Evolutionary conservation across 192 early-diverging fungal genomes (phyloP), one percentile per base, ranked within the genome.

Genomic region (Spinellus fusiger): DNA sequence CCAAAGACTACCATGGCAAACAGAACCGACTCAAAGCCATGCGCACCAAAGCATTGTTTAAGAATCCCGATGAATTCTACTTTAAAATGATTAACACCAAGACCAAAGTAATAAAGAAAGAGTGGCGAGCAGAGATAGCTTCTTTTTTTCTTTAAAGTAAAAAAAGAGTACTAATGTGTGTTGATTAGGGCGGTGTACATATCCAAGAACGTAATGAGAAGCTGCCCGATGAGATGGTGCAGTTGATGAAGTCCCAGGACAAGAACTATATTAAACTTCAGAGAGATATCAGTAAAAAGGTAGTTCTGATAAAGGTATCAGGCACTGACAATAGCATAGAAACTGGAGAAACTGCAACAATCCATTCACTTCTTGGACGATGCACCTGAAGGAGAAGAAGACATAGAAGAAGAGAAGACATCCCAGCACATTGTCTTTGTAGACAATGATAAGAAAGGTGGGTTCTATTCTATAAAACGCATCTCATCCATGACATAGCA

Each of bases 1-100:
- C 96, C 13, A 73, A 74, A 61, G 93, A 99, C 71, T 96, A 85
- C 76, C 85, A 91, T 65, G 76, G 71, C 15, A 96, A 99, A 74
- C 84, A 96, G 76, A 81, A 89, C 44, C 75, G 84, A 37, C 78
- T 99, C 54, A 92, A 90, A 78, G 80, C 85, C 23, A 78, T 99
- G 70, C 80, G 84, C 28, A 83, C 91, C 66, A 95, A 94, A 66
- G 96, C 96, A 3, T 73, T 84, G 13, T 77, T 84, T 55, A 77
- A 86, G 64, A 99, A 99, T 76, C 93, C 91, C 3, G 96, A 99
- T 71, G 96, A 99, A 79, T 99, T 99, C 72, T 97, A 98, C 80
- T 95, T 93, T 67, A 90, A 86, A 71, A 99, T 99, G 96, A 85
- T 94, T 69, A 88, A 88, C 63, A 65, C 84, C 20, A 84, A 88